These are phyloP conservation scores for Dactylellina parvicollis DNA, from an alignment of 2,329 filamentous ascomycete species.

Conservation along the genomic window DNA sequence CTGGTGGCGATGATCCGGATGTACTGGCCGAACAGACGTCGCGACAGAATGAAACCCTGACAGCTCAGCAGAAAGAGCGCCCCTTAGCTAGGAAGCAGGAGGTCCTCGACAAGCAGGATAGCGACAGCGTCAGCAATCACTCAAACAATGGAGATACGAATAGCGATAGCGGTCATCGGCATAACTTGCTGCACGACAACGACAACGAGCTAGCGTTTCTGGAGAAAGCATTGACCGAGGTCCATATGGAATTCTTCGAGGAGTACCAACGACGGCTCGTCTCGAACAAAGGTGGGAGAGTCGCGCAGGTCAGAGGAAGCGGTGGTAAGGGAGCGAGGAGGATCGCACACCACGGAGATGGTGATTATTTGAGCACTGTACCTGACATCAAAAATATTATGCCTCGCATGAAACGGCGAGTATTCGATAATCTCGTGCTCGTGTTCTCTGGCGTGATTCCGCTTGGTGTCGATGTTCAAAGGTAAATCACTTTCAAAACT, in stretches of 20 bases:
- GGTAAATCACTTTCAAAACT: constrained; percentile 60
- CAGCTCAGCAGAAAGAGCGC: constrained; percentile 87
- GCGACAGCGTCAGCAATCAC: constrained; percentile 55
- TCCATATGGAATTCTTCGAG: constrained; percentile 84
- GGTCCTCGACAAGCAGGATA: constrained; percentile 82
- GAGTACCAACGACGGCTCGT: constrained; percentile 74
- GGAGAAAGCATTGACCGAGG: constrained; percentile 75
- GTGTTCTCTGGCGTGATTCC: constrained; percentile 93
- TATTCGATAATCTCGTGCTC: constrained; percentile 78
- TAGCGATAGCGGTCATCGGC: constrained; percentile 67
- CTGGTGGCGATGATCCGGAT: constrained; percentile 73
- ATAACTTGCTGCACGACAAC: constrained; percentile 86
- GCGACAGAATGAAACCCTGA: constrained; percentile 85
- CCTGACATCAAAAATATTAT: constrained; percentile 90
- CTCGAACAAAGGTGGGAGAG: constrained; percentile 62
- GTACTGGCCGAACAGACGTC: constrained; percentile 79
- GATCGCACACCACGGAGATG: constrained; percentile 60
- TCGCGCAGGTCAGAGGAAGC: constrained; percentile 66
- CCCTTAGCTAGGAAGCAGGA: constrained; percentile 93
- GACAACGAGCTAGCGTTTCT: constrained; percentile 83
- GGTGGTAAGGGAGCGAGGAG: constrained; percentile 61
- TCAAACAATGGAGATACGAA: constrained; percentile 61
- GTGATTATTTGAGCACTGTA: constrained; percentile 69
- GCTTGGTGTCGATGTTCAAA: constrained; percentile 77
- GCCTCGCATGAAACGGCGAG: constrained; percentile 78